Evolutionary conservation across 495 filamentous ascomycete genomes (phyloP), one percentile per base, ranked within the genome.

Genomic region (Aspergillus bridgeri): DNA sequence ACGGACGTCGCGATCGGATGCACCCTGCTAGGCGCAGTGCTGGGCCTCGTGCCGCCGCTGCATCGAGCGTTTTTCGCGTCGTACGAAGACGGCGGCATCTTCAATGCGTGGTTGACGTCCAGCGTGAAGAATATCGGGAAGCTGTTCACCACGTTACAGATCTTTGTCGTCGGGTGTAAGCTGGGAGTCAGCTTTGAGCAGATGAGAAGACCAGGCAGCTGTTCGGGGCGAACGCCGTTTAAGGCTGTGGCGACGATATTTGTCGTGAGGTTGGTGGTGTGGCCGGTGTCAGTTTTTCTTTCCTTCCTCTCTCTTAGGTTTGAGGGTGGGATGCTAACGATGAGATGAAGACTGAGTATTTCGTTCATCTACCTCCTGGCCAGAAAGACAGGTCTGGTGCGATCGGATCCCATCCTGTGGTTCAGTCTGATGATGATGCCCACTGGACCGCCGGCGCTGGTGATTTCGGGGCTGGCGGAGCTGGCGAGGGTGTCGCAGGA

Each of bases 361-460:
- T 67, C 76, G 0, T 19, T 82, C 7, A 79, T 91, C 18, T 92
- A 84, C 60, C 56, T 73, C 0, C 62, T 92, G n/a, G 87, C 83
- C 8, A 75, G 72, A 17, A 78, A 77, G 51, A 90, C 87, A 0
- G 56, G 63, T 18, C 18, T 86, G 7, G 68, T 92, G 2, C 69
- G 75, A 7, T 56, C 74, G 5, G 89, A 92, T 66, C 88, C 89
- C 0, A 83, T 92, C 43, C 65, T 92, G 19, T 91, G 86, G 85
- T 92, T 91, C 64, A 72, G 74, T 8, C 79, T 91, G 78, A 91
- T 90, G 86, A 64, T 91, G 21, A 91, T 91, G 84, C 87, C 89
- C 0, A 78, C 79, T 2, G 89, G 89, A 0, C 88, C 88, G 9
- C 83, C 84, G 2, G 86, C 88, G 0, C 81, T 90, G 80, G 87